Base-by-base conservation (phyloP, 495 filamentous ascomycete species). In the Aspergillus panamensis region DNA sequence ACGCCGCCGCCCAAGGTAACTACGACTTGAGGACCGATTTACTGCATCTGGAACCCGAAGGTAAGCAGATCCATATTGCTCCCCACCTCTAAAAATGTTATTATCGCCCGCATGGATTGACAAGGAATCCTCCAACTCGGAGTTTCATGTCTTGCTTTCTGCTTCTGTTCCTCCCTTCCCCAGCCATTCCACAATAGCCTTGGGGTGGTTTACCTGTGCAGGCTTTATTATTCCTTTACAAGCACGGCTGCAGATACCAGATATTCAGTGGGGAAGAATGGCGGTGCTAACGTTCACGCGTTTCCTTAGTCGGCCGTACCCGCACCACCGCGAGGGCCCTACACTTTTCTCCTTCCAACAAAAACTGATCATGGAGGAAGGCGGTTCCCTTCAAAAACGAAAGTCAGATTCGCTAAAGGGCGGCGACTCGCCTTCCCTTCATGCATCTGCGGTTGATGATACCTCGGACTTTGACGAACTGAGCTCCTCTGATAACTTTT, bases 241-340 rank as follows among this genome's bases (percentile, higher is more conserved):
- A 37, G 19, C 21, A 35, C 35, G 21, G 45, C 37, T 37, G 21
- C 10, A 42, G 20, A 30, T 49, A 29, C 10, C 3, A 8, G 32
- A 48, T 49, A 33, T 33, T 21, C 40, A 13, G 39, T 33, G 44
- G 20, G 25, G 48, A 51, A 76, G 2, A 8, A 76, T 76, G 73
- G 70, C 66, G 30, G 73, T 79, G 73, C 73, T 79, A 70, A 79
- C 73, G 12, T 68, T 77, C 43, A 63, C 59, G 20, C 76, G 73
- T 51, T 76, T 77, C 58, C 71, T 75, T 48, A 79, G 71, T 61
- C 73, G 73, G 47, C 67, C 74, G 16, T 74, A 72, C 43, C 70
- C 64, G 58, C 66, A 74, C 53, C 53, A 62, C 7, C 68, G 66
- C 48, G 66, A 75, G 70, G 74, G 73, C 29, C 76, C 73, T 10